Evolutionary conservation across 495 filamentous ascomycete genomes (phyloP).

Genomic region (Hypoxylon trugodes): DNA sequence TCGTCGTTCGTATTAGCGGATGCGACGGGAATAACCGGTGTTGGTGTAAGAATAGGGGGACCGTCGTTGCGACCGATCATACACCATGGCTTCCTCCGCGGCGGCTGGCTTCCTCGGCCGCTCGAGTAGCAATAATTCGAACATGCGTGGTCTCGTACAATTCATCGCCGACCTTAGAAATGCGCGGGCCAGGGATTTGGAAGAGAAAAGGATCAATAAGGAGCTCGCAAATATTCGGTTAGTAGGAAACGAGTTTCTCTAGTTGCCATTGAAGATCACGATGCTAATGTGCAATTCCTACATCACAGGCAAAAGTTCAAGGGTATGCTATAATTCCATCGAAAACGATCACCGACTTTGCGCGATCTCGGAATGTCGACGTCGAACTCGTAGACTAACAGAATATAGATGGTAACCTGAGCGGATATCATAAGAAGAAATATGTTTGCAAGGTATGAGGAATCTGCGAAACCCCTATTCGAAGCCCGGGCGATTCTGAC

Average conservation of each 20-base stretch:
- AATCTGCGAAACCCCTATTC: not conserved
- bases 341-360: conserved; percentile 12
- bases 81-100: conserved; percentile 62
- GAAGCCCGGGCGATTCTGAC: conserved; percentile 40
- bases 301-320: conserved; percentile 76
- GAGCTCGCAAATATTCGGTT: conserved; percentile 96
- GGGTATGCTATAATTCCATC: conserved; percentile 53
- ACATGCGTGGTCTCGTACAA: conserved; percentile 89
- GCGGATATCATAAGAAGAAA: conserved; percentile 99
- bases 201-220: conserved; percentile 99
- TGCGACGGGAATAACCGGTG: conserved; percentile 33
- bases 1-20: conserved; percentile 12
- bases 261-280: conserved; percentile 6
- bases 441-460: conserved; percentile 94
- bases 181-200: conserved; percentile 91
- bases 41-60: conserved; percentile 36
- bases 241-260: conserved; percentile 16
- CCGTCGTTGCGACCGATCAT: conserved; percentile 24
- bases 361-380: conserved; percentile 5
- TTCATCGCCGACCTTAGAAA: conserved; percentile 98
- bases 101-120: conserved; percentile 67
- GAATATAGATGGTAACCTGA: conserved; percentile 78
- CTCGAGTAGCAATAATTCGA: conserved; percentile 68
- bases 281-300: conserved; percentile 35
- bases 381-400: conserved; percentile 38